Conservation (phyloP, 352 stramenopile species). For the Phytophthora pini region DNA sequence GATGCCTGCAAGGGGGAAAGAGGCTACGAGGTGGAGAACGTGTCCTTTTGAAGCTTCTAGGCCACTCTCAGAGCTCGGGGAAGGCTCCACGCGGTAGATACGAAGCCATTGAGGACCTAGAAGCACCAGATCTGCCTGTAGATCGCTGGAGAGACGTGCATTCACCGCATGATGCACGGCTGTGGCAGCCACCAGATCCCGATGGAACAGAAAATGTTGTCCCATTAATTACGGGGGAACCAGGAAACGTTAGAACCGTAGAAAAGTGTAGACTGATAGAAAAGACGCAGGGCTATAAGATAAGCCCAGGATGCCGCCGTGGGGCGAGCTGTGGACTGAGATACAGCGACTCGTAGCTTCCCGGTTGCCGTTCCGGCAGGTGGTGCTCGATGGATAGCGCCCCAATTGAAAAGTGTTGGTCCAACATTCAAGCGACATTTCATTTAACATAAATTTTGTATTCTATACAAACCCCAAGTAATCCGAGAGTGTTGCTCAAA, state of each 20-base stretch:
- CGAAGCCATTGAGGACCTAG: slow-evolving; percentile 75
- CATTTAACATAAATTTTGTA: no score
- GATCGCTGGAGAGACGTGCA: slow-evolving; percentile 73
- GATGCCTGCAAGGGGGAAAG: slow-evolving; percentile 77
- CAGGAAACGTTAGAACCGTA: neutral
- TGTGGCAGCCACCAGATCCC: slow-evolving; percentile 80
- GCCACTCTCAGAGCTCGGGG: slow-evolving; percentile 20
- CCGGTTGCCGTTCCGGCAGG: neutral
- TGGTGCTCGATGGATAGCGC: no score
- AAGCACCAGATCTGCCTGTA: slow-evolving; percentile 75
- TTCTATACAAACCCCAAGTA: no score
- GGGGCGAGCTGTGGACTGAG: neutral
- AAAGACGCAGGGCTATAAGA: slow-evolving; percentile 3
- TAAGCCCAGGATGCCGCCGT: neutral
- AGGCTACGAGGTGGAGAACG: slow-evolving; percentile 73
- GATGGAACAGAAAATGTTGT: slow-evolving; percentile 88
- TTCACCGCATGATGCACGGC: slow-evolving; percentile 77
- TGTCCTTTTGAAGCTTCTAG: slow-evolving; percentile 49
- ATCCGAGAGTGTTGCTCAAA: no score
- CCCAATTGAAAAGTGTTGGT: no score
- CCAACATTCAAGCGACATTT: no score
- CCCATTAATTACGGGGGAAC: slow-evolving; percentile 45
- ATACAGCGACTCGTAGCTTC: slow-evolving; percentile 1
- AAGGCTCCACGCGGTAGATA: slow-evolving; percentile 84
- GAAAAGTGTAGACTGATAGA: neutral